Percentiles rank a stretch among this genome's conserved stretches.
Conservation (phyloP, 768 basidiomycete species). For the Crucibulum laeve region DNA sequence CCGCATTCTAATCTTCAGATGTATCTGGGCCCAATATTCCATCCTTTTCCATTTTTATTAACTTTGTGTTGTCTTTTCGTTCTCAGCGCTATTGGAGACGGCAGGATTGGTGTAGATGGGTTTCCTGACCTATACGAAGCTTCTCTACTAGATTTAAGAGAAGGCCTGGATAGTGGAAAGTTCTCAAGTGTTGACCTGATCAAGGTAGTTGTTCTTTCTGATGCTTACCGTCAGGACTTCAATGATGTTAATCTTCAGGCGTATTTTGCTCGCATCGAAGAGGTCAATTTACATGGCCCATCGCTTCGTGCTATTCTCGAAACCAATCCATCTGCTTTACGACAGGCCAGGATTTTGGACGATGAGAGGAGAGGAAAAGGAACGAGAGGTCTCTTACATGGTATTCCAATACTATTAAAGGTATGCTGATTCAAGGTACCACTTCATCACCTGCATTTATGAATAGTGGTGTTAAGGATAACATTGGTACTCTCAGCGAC, state of each 20-base stretch:
- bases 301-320: slow-evolving; percentile 56
- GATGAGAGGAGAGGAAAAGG: slow-evolving; percentile 34
- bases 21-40: too few relatives aligned
- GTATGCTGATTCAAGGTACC: too few relatives aligned
- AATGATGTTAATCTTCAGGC: slow-evolving; percentile 33
- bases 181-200: slow-evolving; percentile 62
- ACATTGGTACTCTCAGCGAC: slow-evolving; percentile 39
- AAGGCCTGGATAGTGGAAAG: slow-evolving; percentile 39
- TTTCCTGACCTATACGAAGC: slow-evolving; percentile 61
- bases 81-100: not conserved
- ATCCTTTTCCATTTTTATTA: too few relatives aligned
- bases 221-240: not conserved
- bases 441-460: not conserved
- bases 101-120: not conserved
- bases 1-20: too few relatives aligned
- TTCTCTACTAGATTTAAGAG: slow-evolving; percentile 48
- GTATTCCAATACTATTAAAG: slow-evolving; percentile 49
- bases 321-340: slow-evolving; percentile 46
- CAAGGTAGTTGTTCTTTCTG: slow-evolving; percentile 32
- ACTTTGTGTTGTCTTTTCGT: too few relatives aligned
- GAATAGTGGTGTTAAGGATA: slow-evolving; percentile 25
- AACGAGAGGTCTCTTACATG: slow-evolving; percentile 44
- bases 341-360: slow-evolving; percentile 47
- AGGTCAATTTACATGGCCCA: slow-evolving; percentile 60
- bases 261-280: slow-evolving; percentile 61